Percentiles rank a stretch among this genome's conserved stretches.
Conservation (phyloP, 1,284 basidiomycete genomes). For the Schizophyllum commune region DNA sequence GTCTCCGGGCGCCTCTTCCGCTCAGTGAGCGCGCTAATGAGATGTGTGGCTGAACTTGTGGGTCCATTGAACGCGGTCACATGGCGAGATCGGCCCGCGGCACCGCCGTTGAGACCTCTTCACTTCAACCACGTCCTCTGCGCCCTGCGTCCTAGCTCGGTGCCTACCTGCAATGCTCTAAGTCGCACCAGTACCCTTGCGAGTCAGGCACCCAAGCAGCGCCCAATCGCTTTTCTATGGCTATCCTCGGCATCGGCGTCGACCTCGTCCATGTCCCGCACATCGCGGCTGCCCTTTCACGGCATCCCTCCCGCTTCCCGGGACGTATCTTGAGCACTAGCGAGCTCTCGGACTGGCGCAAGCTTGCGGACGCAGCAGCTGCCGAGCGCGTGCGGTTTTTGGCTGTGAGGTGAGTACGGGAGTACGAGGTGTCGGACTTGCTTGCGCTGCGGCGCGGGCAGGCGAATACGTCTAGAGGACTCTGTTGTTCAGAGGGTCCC, state of each 20-base stretch:
- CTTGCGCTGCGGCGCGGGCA: background rate
- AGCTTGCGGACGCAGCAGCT: background rate
- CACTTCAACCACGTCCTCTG: background rate
- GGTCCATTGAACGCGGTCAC: background rate
- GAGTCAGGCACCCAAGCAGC: too few species aligned
- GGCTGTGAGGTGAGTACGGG: background rate
- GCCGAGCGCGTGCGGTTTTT: background rate
- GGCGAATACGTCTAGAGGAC: background rate
- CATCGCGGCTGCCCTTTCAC: conserved; percentile 45
- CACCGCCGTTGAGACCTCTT: background rate
- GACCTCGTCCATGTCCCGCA: conserved; percentile 71
- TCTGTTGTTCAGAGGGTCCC: background rate
- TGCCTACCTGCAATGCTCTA: background rate
- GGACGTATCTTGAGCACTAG: conserved; percentile 54
- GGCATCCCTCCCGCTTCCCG: conserved; percentile 44
- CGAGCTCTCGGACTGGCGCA: conserved; percentile 36
- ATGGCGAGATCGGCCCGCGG: background rate
- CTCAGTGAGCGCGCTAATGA: background rate
- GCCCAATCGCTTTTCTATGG: conserved; percentile 25
- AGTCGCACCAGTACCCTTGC: background rate
- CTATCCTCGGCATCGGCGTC: conserved; percentile 70
- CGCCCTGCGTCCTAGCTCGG: background rate
- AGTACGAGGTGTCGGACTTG: background rate
- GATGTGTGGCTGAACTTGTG: background rate
- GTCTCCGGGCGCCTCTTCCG: background rate